Evolutionary conservation across 2,329 filamentous ascomycete species (phyloP), one percentile per base, ranked within the genome.

Genomic region (Cercospora citrullina): DNA sequence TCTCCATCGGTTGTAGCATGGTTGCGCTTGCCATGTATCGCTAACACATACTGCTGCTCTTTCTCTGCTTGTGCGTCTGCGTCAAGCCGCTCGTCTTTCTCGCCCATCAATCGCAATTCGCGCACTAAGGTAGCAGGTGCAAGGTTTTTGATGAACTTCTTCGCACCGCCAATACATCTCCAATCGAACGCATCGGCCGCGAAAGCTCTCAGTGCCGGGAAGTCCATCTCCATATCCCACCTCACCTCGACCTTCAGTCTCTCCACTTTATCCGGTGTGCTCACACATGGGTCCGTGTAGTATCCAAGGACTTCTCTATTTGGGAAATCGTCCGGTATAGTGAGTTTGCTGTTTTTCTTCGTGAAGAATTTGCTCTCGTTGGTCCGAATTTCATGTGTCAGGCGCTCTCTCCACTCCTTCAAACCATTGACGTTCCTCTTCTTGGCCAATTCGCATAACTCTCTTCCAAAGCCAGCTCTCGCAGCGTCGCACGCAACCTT

Each of bases 401-500:
- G 80, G 48, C 86, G 83, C 9, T 90, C 84, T 72, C 89, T 89
- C 95, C 94, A 98, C 23, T 83, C 82, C 1, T 80, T 80, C 57
- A 96, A 81, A 3, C 85, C 90, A 1, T 79, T 80, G 2, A 79
- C 79, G 72, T 94, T 89, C 5, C 85, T 84, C 36, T 81, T 83
- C 66, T 87, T 59, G 2, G 71, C 85, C 30, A 95, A 80, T 2
- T 81, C 83, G 76, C 91, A 94, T 4, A 98, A 81, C 39, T 90
- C 87, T 67, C 84, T 87, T 1, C 94, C 95, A 78, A 94, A 98
- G 0, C 94, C 93, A 63, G 93, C 95, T 74, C 88, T 88, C 36
- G 94, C 94, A 64, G 95, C 96, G 77, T 97, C 93, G 72, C 91
- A 95, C 0, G 95, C 94, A 10, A 94, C 84, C 76, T 94, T 96